Evolutionary conservation across 225 moss, liverwort and hornwort genomes (phyloP).

Genomic region (Lunularia cruciata): DNA sequence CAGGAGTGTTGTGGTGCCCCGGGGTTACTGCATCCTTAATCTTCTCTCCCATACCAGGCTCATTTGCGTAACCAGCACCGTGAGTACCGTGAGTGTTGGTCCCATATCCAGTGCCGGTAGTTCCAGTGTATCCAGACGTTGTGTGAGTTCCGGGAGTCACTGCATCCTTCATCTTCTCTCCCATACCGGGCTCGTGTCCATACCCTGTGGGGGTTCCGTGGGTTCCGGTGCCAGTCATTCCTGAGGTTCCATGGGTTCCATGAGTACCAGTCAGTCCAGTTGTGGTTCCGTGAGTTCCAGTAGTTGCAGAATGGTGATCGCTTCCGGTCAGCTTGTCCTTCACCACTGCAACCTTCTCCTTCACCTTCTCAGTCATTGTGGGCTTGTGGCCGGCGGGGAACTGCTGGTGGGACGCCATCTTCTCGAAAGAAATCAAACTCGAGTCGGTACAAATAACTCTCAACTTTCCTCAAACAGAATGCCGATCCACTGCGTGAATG

Average conservation of each 20-base stretch:
- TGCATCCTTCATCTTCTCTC: neutral
- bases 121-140: neutral
- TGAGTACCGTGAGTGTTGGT: neutral
- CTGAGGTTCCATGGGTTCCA: too few species aligned
- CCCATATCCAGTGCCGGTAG: neutral
- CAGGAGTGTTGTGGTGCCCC: neutral
- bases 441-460: too few species aligned
- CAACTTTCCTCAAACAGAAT: too few species aligned
- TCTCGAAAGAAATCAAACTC: too few species aligned
- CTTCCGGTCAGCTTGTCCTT: slow-evolving; percentile 18
- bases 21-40: neutral
- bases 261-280: neutral
- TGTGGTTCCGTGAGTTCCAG: neutral
- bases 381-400: slow-evolving; percentile 14
- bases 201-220: neutral
- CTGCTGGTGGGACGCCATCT: slow-evolving; percentile 15
- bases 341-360: neutral
- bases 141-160: neutral
- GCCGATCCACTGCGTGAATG: too few species aligned
- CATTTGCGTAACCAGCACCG: neutral
- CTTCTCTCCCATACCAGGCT: too few species aligned
- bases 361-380: slow-evolving; percentile 23
- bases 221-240: neutral
- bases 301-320: neutral
- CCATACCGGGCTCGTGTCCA: neutral